phyloP scores from a whole-genome alignment of 1,284 basidiomycete genomes.

The Marasmius oreades region DNA sequence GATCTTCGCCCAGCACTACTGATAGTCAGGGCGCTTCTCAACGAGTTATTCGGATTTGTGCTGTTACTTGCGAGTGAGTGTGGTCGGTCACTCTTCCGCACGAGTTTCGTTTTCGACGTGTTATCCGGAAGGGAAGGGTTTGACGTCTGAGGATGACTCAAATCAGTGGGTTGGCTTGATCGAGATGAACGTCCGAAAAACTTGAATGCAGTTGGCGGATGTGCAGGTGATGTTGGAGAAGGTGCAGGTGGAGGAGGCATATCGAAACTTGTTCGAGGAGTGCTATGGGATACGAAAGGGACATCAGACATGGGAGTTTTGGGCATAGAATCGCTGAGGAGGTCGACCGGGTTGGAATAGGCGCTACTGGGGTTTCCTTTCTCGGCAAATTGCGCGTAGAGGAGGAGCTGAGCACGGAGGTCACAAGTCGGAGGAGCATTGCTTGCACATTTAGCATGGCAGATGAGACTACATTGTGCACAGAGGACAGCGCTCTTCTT shows the following conservation, averaged over 20 bases:
- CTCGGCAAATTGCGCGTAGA: constrained; percentile 72
- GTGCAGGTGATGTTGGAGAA: constrained; percentile 33
- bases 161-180: constrained; percentile 22
- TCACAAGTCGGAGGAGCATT: constrained; percentile 82
- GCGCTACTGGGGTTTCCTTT: constrained; percentile 50
- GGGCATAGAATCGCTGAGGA: constrained; percentile 37
- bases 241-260: constrained; percentile 28
- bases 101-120: constrained; percentile 27
- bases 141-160: constrained; percentile 31
- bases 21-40: constrained; percentile 42
- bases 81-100: constrained; percentile 40
- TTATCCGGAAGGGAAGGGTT: constrained; percentile 28
- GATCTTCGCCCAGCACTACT: constrained; percentile 23
- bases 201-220: constrained; percentile 59
- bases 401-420: constrained; percentile 69
- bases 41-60: constrained; percentile 43
- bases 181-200: constrained; percentile 62
- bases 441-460: constrained; percentile 75
- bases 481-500: constrained; percentile 89
- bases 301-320: constrained; percentile 54
- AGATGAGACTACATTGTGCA: constrained; percentile 85
- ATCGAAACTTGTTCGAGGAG: constrained; percentile 51
- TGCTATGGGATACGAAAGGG: constrained; percentile 38
- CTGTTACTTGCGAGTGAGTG: constrained; percentile 48
- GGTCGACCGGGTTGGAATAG: constrained; percentile 50